Base-by-base conservation (phyloP, 805 yeast species). In the Saccharomycopsis olivae region DNA sequence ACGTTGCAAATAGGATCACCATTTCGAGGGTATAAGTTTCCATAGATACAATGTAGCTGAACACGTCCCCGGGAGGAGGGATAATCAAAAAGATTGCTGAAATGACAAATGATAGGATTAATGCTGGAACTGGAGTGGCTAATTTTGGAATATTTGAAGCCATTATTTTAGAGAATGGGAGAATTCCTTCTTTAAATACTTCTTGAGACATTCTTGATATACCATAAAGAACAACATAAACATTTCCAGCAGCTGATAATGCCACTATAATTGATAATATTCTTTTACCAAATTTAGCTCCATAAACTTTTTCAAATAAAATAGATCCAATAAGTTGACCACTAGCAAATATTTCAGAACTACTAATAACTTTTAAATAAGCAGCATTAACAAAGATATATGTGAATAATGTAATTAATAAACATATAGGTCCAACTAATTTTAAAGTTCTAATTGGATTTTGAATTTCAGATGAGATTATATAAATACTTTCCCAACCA, bases 401-500 rank as follows among this genome's bases (percentile, higher is more conserved):
- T 16, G 76, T 68, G 9, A 68, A 25, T 3, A 71, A 56, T 18
- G 75, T 65, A 8, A 74, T 53, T 1, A 61, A 36, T 31, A 77
- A 53, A 0, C 82, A 68, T 2, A 64, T 53, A 0, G 81, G 79
- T 2, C 83, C 83, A 1, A 82, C 79, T 23, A 75, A 68, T 49
- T 61, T 72, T 39, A 76, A 61, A 1, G 82, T 75, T 24, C 70
- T 57, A 0, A 62, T 61, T 1, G 83, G 84, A 44, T 76, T 69
- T 43, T 69, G 67, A 28, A 77, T 69, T 50, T 77, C 85, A 35
- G 75, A 72, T 3, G 78, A 62, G 10, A 73, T 77, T 0, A 75
- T 66, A 50, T 75, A 81, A 6, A 75, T 75, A 5, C 70, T 57
- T 47, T 68, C 72, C 82, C 83, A 77, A 3, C 85, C 85, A 3